These are phyloP conservation scores for Mycena sanguinolenta DNA, from an alignment of 768 basidiomycete species.

Conservation along the genomic window DNA sequence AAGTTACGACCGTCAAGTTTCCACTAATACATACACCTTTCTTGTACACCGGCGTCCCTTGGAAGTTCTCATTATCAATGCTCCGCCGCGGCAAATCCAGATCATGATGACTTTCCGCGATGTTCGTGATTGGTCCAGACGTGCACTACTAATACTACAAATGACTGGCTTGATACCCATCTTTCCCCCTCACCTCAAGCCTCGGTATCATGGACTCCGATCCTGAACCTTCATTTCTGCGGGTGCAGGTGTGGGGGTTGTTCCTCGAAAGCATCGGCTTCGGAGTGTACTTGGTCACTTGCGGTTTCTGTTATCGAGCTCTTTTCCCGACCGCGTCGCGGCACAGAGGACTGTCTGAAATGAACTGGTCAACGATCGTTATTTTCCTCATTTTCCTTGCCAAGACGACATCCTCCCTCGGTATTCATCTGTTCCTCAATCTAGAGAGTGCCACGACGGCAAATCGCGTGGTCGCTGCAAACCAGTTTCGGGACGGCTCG, in stretches of 20 bases:
- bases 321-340: slow-evolving; percentile 44
- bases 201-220: slow-evolving; percentile 12
- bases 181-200: neutral
- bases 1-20: no score
- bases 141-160: neutral
- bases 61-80: no score
- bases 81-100: neutral
- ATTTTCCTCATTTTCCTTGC: slow-evolving; percentile 32
- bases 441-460: neutral
- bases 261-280: slow-evolving; percentile 28
- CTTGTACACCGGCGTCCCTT: no score
- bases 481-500: slow-evolving; percentile 6
- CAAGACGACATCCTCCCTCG: slow-evolving; percentile 29
- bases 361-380: slow-evolving; percentile 28
- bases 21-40: no score
- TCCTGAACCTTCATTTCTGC: slow-evolving; percentile 9
- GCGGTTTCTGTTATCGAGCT: slow-evolving; percentile 51
- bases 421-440: slow-evolving; percentile 22
- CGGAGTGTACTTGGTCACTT: slow-evolving; percentile 40
- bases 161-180: neutral
- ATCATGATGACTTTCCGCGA: slow-evolving; percentile 8
- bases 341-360: neutral
- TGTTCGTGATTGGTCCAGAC: slow-evolving; percentile 10
- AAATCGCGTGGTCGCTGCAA: neutral
- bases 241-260: slow-evolving; percentile 32